These are phyloP conservation scores for Suhomyces sp. DNA, from an alignment of 805 yeast species.

Conservation along the genomic window DNA sequence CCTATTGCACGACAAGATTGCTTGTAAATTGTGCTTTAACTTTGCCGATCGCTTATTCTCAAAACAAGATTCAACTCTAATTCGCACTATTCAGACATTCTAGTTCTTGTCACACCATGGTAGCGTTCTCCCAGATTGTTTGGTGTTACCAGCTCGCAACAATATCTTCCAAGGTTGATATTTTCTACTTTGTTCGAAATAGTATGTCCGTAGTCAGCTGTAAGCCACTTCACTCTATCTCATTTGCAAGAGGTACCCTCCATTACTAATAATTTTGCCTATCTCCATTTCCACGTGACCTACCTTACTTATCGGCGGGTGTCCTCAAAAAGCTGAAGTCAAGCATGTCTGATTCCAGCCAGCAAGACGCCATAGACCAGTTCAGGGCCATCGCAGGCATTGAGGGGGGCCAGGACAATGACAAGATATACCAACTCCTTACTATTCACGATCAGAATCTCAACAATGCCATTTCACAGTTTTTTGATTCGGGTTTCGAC, in stretches of 20 bases:
- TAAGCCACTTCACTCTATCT: background rate
- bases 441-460: conserved; percentile 57
- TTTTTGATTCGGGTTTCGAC: conserved; percentile 51
- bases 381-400: conserved; percentile 52
- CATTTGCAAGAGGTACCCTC: background rate
- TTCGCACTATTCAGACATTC: background rate
- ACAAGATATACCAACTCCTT: conserved; percentile 46
- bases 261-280: background rate
- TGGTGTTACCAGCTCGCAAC: background rate
- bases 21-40: background rate
- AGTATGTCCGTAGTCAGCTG: background rate
- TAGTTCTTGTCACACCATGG: background rate
- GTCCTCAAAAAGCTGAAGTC: background rate
- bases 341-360: conserved; percentile 4
- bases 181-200: background rate
- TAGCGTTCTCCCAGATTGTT: background rate
- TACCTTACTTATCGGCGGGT: background rate
- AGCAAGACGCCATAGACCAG: conserved; percentile 30
- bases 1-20: background rate
- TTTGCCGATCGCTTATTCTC: background rate
- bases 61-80: background rate
- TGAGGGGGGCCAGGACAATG: conserved; percentile 45
- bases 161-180: background rate
- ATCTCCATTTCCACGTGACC: background rate
- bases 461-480: conserved; percentile 58